A percentile compares a stretch with the other conserved stretches of the same genome.
Evolutionary conservation across 345 rosid genomes (phyloP).

Genomic region (Euphorbia tirucalli): DNA sequence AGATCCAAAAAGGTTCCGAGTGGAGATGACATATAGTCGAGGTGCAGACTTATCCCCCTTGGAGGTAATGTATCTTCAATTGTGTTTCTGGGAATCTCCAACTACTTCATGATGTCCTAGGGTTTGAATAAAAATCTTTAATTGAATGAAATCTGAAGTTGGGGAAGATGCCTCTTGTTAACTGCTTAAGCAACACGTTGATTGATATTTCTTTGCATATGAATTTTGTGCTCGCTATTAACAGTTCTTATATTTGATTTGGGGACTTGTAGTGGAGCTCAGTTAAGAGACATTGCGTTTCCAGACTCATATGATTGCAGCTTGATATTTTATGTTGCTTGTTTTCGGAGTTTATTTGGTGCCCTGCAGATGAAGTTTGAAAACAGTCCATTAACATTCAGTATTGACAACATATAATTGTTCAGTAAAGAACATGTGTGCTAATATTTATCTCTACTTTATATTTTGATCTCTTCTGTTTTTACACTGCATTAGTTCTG

Average conservation of each 20-base stretch:
- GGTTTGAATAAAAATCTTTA: background rate
- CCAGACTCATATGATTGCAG: background rate
- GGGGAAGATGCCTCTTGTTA: background rate
- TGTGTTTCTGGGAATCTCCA: background rate
- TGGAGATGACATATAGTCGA: constrained; percentile 90
- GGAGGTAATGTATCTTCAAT: constrained; percentile 51
- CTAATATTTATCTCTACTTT: background rate
- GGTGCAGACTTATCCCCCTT: constrained; percentile 96
- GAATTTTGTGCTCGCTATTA: background rate
- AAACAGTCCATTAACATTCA: background rate
- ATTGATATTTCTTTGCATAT: background rate
- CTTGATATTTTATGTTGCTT: background rate
- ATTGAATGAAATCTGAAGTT: background rate
- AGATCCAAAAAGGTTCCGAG: constrained; percentile 82
- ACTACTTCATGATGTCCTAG: background rate
- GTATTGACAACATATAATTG: constrained; percentile 5
- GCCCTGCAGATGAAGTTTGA: background rate
- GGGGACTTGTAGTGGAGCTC: background rate
- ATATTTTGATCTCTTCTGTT: background rate
- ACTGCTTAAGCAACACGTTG: background rate
- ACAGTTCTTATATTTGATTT: background rate
- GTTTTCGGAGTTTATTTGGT: background rate
- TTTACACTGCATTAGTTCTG: background rate
- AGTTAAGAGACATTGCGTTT: background rate
- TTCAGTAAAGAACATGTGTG: background rate